A percentile compares a stretch with the other conserved stretches of the same genome.
These are phyloP conservation scores for Fusarium nygamai DNA, from an alignment of 2,329 filamentous ascomycete species.

Conservation along the genomic window DNA sequence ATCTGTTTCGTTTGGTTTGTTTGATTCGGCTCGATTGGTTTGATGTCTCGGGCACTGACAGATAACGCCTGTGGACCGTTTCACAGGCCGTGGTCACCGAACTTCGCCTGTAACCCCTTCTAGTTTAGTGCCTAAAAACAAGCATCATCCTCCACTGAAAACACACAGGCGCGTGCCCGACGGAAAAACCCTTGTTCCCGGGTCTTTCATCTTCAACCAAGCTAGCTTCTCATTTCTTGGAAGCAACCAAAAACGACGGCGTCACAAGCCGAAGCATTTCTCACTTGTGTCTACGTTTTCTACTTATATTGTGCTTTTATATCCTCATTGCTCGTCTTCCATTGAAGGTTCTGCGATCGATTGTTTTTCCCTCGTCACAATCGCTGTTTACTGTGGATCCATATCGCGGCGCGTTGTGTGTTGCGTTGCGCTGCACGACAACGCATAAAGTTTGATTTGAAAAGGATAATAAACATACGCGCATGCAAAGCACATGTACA, in stretches of 20 bases:
- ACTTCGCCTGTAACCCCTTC: slow-evolving; percentile 4
- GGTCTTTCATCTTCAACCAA: not conserved
- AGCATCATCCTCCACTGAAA: not conserved
- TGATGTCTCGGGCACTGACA: not conserved
- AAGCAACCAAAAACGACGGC: slow-evolving; percentile 20
- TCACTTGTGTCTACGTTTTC: slow-evolving; percentile 7
- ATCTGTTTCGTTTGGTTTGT: not conserved
- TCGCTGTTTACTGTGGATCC: slow-evolving; percentile 25
- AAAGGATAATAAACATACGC: slow-evolving; percentile 30
- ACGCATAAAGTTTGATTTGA: slow-evolving; percentile 25
- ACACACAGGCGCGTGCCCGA: not conserved
- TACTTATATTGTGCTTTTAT: not conserved
- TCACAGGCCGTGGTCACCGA: not conserved
- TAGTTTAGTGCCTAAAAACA: slow-evolving; percentile 24
- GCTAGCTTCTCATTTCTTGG: slow-evolving; percentile 15
- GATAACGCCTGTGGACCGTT: not conserved
- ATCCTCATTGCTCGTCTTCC: not conserved
- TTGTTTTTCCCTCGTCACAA: not conserved
- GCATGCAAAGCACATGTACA: slow-evolving; percentile 20
- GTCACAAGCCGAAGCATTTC: slow-evolving; percentile 23
- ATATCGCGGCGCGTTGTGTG: slow-evolving; percentile 31
- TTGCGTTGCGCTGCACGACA: slow-evolving; percentile 30
- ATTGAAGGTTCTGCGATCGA: not conserved
- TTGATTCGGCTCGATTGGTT: not conserved
- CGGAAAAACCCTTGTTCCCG: slow-evolving; percentile 42